Base-by-base conservation (phyloP, 768 basidiomycete genomes). In the Lentinula detonsa region DNA sequence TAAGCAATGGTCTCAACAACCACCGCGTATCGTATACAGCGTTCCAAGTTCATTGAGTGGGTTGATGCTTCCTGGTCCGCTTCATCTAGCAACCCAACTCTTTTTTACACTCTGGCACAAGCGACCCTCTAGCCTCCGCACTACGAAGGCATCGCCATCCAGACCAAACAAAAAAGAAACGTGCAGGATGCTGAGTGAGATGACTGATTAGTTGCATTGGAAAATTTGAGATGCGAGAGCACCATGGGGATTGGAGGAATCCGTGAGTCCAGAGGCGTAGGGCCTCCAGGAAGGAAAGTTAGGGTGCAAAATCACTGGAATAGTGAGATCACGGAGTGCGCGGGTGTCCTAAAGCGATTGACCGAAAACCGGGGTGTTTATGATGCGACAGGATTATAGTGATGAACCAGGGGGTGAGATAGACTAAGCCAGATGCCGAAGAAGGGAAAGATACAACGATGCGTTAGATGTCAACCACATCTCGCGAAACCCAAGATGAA, bases 261-360 rank as follows among this genome's bases (percentile, higher is more conserved):
- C 15, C 35, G 23, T 1, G 37, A n/a, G 33, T 37, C 18, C 16
- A 1, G 16, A 16, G 15, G 50, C 28, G 31, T 2, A 56, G 40
- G 55, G 31, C 55, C 40, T 56, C 45, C 15, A 23, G 28, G 40
- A 4, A n/a, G 7, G 3, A 23, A 28, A 21, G 57, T 5, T 3
- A 31, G n/a, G 46, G 21, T 43, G 56, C 23, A 46, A 13, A 11
- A 33, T 35, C 11, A 53, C 33, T 11, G 11, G 11, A 33, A 37
- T 5, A 21, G 11, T 28, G 50, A 52, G 16, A 11, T 10, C 13
- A 23, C 13, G 10, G 28, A 43, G 59, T 52, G 59, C 39, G 50
- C 59, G 59, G 59, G 23, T 60, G 59, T 60, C 59, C 59, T 18
- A 60, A 51, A 60, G 21, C 59, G 59, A 60, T 31, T 31, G 46